Conservation (phyloP, 2,329 filamentous ascomycete genomes). For the Hymenoscyphus salicellus region DNA sequence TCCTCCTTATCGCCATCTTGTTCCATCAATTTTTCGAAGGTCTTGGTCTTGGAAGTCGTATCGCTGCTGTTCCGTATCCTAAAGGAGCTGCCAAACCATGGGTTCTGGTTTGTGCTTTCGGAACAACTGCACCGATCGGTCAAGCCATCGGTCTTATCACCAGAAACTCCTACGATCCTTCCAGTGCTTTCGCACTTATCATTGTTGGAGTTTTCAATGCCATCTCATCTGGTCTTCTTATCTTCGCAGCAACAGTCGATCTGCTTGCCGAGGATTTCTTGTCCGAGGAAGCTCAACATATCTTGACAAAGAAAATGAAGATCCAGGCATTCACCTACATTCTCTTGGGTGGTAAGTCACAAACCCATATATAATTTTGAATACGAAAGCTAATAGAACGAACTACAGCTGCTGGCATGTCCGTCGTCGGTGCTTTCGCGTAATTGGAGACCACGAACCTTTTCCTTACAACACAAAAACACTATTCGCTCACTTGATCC, state of each 20-base stretch:
- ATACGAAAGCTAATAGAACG: not conserved
- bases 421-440: constrained; percentile 17
- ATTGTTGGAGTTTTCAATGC: constrained; percentile 86
- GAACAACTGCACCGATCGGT: constrained; percentile 66
- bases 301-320: constrained; percentile 49
- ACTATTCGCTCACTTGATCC: not conserved
- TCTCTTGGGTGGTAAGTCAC: constrained; percentile 15
- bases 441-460: not conserved
- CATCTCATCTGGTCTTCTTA: constrained; percentile 70
- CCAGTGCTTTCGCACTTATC: constrained; percentile 68
- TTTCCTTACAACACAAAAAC: not conserved
- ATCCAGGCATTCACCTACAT: constrained; percentile 18
- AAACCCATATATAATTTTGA: not conserved
- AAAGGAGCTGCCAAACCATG: constrained; percentile 18
- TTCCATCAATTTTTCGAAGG: constrained; percentile 62
- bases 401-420: constrained; percentile 14
- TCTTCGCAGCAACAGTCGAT: constrained; percentile 79
- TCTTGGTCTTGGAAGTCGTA: constrained; percentile 67
- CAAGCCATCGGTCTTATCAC: constrained; percentile 75
- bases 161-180: constrained; percentile 73
- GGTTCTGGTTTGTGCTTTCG: constrained; percentile 21
- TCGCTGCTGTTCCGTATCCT: constrained; percentile 44
- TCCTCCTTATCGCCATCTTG: constrained; percentile 65
- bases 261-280: constrained; percentile 78
- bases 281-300: constrained; percentile 61